Evolutionary conservation across 2,329 filamentous ascomycete species (phyloP).

Genomic region (Aspergillus pseudoglaucus): DNA sequence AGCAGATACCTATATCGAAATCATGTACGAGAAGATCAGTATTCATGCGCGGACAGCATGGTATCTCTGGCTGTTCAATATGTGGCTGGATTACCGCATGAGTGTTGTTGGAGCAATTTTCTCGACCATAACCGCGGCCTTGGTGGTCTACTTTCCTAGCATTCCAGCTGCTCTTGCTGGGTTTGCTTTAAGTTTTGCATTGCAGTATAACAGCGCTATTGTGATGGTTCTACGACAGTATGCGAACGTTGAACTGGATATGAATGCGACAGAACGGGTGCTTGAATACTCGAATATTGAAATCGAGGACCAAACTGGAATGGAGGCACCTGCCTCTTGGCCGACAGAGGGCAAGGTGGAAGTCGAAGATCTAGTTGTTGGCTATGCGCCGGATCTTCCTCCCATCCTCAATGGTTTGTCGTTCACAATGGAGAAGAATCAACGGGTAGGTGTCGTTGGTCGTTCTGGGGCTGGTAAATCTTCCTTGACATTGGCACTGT

Average conservation of each 20-base stretch:
- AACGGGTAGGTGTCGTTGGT: conserved; percentile 23
- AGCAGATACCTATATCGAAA: conserved; percentile 56
- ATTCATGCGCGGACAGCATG: conserved; percentile 58
- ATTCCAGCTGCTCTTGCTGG: conserved; percentile 68
- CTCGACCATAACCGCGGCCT: conserved; percentile 56
- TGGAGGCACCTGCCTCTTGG: conserved; percentile 63
- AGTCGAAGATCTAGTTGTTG: conserved; percentile 64
- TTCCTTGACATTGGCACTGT: conserved; percentile 18
- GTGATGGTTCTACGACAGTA: conserved; percentile 64
- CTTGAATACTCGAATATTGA: conserved; percentile 66
- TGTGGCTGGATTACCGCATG: conserved; percentile 72
- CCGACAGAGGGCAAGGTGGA: conserved; percentile 66
- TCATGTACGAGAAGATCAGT: conserved; percentile 65
- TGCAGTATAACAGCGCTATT: conserved; percentile 63
- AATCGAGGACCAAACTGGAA: conserved; percentile 59
- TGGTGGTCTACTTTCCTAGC: conserved; percentile 56
- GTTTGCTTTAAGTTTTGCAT: conserved; percentile 67
- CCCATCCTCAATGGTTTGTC: conserved; percentile 14
- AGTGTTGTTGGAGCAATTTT: conserved; percentile 66
- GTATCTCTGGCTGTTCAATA: conserved; percentile 65
- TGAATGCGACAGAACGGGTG: conserved; percentile 72
- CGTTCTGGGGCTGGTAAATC: conserved; percentile 26
- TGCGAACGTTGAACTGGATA: conserved; percentile 65
- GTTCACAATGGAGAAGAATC: conserved; percentile 16
- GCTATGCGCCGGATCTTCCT: conserved; percentile 64